phyloP scores from a whole-genome alignment of 2,329 filamentous ascomycete genomes.

The Epichloe brachyelytri region DNA sequence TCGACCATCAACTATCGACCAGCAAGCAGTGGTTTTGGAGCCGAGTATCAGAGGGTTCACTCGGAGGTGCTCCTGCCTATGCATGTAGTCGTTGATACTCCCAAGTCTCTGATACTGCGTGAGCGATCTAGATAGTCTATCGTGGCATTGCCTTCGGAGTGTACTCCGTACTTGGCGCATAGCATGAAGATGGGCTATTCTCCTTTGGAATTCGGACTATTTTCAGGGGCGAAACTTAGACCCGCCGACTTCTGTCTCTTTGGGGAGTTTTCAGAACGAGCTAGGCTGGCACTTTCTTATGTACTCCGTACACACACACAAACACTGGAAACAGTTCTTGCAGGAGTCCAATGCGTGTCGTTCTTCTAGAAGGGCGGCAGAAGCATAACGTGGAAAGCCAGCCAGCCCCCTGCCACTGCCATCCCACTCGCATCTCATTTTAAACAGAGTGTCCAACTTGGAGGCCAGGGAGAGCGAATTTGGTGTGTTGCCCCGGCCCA shows the following conservation, averaged over 20 bases:
- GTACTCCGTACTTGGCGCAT: background rate
- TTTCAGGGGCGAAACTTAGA: background rate
- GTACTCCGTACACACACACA: too few species aligned
- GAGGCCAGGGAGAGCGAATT: background rate
- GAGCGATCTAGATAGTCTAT: too few species aligned
- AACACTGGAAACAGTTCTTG: too few species aligned
- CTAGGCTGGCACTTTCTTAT: background rate
- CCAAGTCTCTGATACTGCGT: too few species aligned
- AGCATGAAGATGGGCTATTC: background rate
- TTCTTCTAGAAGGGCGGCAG: conserved; percentile 21
- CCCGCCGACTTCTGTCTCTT: background rate
- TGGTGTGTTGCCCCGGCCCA: background rate
- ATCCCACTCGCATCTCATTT: conserved; percentile 1
- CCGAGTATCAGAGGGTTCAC: too few species aligned
- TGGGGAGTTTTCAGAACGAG: background rate
- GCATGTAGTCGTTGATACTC: too few species aligned
- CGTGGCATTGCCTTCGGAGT: too few species aligned
- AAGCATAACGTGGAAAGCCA: conserved; percentile 8
- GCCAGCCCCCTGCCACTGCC: background rate
- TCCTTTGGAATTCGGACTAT: background rate
- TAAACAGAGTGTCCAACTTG: background rate
- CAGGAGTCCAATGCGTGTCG: background rate
- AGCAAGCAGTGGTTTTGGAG: too few species aligned
- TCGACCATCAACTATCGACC: too few species aligned
- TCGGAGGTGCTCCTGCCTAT: too few species aligned